Base-by-base conservation (phyloP, 495 filamentous ascomycete genomes). In the Hyaloscypha finlandica region DNA sequence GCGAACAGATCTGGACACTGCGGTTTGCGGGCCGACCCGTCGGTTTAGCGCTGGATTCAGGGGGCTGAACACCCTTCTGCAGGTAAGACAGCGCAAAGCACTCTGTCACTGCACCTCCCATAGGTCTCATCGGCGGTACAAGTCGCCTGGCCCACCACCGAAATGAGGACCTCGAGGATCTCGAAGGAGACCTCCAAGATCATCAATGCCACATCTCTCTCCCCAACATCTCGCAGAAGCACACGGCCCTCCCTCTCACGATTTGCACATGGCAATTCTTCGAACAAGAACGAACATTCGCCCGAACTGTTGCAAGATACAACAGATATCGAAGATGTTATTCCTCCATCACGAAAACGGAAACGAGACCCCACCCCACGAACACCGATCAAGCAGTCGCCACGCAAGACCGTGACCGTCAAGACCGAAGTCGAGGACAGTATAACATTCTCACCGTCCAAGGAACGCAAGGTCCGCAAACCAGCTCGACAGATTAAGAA, bases 371-470 rank as follows among this genome's bases (percentile, higher is more conserved):
- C 75, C 14, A 54, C 51, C 8, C 37, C 59, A 30, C 54, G 67
- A 70, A 69, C 62, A n/a, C 60, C 70, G 11, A 64, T 73, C 8
- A 71, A 76, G 52, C 62, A 68, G 14, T 66, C 74, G 25, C 63
- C 64, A n/a, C 66, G 64, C 25, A 70, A 68, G 20, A 65, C 45
- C 8, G n/a, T 61, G 9, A 37, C 52, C 1, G 31, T 73, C 66
- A 65, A 70, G 73, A 61, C 77, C 19, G 89, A 92, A 68, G 90
- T 90, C 67, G 89, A 91, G 79, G 89, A 91, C 75, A 76, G 84
- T n/a, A 68, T 86, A 58, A 77, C 66, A 5, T 52, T 70, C 14
- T 12, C 84, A 81, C 72, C 87, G 84, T 73, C 86, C 80, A 55
- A 90, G 85, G 69, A 80, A 80, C 64, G 77, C 64, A 62, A 57